Conservation (phyloP, 768 basidiomycete genomes). For the Cystofilobasidium macerans region DNA sequence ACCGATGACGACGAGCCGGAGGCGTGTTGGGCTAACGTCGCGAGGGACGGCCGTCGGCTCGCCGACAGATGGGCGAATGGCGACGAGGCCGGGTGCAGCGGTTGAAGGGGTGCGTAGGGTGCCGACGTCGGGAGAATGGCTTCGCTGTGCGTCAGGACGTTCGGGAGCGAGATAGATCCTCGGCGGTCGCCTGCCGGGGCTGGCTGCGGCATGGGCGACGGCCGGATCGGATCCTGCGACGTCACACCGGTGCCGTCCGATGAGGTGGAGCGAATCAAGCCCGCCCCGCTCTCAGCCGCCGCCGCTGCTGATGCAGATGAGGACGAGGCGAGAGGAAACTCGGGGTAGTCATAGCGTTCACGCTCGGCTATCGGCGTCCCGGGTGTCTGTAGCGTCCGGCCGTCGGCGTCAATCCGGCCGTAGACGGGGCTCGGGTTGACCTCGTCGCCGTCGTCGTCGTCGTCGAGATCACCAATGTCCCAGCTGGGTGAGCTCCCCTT, state of each 20-base stretch:
- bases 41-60: not conserved
- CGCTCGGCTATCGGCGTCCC: slow-evolving; percentile 4
- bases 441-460: slow-evolving; percentile 6
- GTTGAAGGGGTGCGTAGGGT: not conserved
- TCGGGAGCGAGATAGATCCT: slow-evolving; percentile 6
- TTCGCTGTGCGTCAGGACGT: not conserved
- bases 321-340: not conserved
- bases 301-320: not conserved
- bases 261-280: not conserved
- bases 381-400: not conserved
- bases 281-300: not conserved
- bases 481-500: not conserved
- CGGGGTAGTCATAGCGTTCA: slow-evolving; percentile 3
- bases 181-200: not conserved
- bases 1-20: not conserved
- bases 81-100: slow-evolving; percentile 5
- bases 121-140: not conserved
- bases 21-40: not conserved
- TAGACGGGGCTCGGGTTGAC: slow-evolving; percentile 15
- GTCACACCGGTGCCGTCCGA: too few relatives aligned
- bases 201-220: not conserved
- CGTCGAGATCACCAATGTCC: not conserved
- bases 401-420: slow-evolving; percentile 5
- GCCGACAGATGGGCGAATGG: not conserved
- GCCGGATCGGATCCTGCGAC: not conserved